Evolutionary conservation across 2,329 filamentous ascomycete species (phyloP).

Genomic region (Geosmithia flava): DNA sequence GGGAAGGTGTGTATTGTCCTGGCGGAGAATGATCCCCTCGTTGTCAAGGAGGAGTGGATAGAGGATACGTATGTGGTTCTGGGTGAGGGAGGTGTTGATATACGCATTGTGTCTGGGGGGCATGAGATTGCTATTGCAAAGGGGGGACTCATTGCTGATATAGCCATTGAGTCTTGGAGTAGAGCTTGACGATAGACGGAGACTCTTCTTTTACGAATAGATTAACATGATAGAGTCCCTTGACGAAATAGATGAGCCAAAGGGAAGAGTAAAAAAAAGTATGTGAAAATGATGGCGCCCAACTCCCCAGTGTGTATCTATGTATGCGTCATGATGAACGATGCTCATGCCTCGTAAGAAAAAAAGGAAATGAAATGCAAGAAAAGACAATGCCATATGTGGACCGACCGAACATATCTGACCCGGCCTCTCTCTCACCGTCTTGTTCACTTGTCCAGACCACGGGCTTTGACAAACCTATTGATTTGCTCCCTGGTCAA

Average conservation of each 20-base stretch:
- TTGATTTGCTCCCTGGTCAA: slow-evolving; percentile 44
- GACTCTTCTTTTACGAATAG: background rate
- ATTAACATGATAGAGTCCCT: background rate
- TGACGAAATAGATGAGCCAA: background rate
- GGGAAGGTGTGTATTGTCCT: slow-evolving; percentile 52
- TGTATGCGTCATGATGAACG: background rate
- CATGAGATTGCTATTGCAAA: slow-evolving; percentile 59
- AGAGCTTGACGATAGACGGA: background rate
- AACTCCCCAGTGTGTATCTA: background rate
- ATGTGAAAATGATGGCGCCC: background rate
- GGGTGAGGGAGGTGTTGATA: slow-evolving; percentile 42
- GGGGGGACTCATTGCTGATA: slow-evolving; percentile 41
- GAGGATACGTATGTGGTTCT: slow-evolving; percentile 47
- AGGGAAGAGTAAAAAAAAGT: background rate
- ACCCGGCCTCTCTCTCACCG: no score
- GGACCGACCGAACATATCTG: no score
- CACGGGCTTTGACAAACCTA: slow-evolving; percentile 45
- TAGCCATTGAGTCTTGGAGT: slow-evolving; percentile 20
- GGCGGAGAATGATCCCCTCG: slow-evolving; percentile 53
- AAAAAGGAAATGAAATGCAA: background rate
- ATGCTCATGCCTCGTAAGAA: background rate
- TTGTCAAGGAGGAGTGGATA: slow-evolving; percentile 50
- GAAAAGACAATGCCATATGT: background rate
- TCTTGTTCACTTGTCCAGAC: slow-evolving; percentile 34
- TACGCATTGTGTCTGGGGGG: slow-evolving; percentile 46